Evolutionary conservation across 2,329 filamentous ascomycete species (phyloP).

Genomic region (Talaromyces rugulosus): DNA sequence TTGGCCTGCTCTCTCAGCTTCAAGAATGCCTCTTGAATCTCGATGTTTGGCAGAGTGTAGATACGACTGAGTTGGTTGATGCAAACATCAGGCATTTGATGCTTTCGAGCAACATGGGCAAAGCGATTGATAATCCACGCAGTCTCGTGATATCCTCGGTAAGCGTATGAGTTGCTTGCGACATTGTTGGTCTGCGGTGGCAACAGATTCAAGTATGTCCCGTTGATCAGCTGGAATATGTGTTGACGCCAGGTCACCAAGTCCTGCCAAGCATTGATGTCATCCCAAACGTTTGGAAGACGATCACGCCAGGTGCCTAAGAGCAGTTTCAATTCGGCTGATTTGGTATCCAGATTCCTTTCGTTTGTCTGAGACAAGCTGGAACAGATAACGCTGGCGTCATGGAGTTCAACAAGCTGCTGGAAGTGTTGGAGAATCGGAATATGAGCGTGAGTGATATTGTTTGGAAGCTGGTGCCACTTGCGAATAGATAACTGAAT

Average conservation of each 20-base stretch:
- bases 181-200: constrained; percentile 76
- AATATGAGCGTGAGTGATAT: constrained; percentile 91
- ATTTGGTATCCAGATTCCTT: constrained; percentile 85
- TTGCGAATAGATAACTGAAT: constrained; percentile 96
- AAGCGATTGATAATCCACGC: constrained; percentile 99
- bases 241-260: constrained; percentile 99
- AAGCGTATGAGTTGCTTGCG: constrained; percentile 89
- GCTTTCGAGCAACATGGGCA: constrained; percentile 94
- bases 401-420: constrained; percentile 92
- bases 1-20: constrained; percentile 98
- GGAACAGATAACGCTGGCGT: constrained; percentile 92
- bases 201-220: constrained; percentile 80
- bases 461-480: constrained; percentile 95
- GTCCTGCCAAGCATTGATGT: constrained; percentile 99
- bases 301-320: constrained; percentile 94
- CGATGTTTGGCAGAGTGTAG: constrained; percentile 97
- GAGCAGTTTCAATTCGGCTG: constrained; percentile 88
- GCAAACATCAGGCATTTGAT: constrained; percentile 93
- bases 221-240: constrained; percentile 96
- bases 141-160: constrained; percentile 95
- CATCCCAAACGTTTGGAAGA: constrained; percentile 96
- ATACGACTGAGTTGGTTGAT: constrained; percentile 96
- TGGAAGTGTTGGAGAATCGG: constrained; percentile 97
- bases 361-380: constrained; percentile 82
- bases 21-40: constrained; percentile 98